Conservation (phyloP, 495 filamentous ascomycete genomes). For the Hypoxylon cercidicola region DNA sequence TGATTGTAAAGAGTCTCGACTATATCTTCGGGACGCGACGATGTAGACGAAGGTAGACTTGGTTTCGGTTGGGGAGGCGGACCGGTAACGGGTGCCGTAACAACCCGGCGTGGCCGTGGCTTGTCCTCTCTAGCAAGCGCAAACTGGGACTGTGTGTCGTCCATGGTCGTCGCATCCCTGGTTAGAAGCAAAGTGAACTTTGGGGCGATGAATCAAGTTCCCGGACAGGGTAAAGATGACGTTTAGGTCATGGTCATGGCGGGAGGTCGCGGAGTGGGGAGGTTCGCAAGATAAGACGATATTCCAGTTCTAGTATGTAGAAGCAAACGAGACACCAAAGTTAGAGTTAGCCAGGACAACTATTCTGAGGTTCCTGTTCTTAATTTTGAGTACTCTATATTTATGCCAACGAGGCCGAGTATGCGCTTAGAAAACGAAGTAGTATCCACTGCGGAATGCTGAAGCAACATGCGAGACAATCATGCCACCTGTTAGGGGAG, state of each 20-base stretch:
- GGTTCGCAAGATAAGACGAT: conserved; percentile 27
- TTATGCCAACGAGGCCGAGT: no score
- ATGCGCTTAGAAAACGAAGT: no score
- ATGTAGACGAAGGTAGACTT: conserved; percentile 3
- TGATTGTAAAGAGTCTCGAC: conserved; percentile 79
- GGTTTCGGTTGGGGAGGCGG: conserved; percentile 33
- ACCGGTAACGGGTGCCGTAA: conserved; percentile 49
- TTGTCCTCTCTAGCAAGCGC: conserved; percentile 21
- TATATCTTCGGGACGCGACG: conserved; percentile 46
- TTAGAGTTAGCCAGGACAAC: not conserved
- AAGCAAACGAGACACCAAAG: not conserved
- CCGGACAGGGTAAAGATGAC: conserved; percentile 16
- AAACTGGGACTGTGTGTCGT: conserved; percentile 8
- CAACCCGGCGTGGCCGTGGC: conserved; percentile 52
- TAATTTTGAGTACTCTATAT: no score
- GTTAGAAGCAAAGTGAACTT: conserved; percentile 16
- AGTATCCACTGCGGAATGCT: no score
- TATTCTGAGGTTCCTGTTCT: no score
- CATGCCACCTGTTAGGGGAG: no score
- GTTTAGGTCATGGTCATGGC: conserved; percentile 38
- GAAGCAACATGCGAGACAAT: no score
- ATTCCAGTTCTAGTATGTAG: conserved; percentile 3
- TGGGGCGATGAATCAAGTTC: conserved; percentile 20
- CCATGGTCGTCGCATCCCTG: conserved; percentile 32
- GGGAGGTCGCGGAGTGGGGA: conserved; percentile 3